Conservation (phyloP, 2,329 filamentous ascomycete genomes). For the Xylaria multiplex region DNA sequence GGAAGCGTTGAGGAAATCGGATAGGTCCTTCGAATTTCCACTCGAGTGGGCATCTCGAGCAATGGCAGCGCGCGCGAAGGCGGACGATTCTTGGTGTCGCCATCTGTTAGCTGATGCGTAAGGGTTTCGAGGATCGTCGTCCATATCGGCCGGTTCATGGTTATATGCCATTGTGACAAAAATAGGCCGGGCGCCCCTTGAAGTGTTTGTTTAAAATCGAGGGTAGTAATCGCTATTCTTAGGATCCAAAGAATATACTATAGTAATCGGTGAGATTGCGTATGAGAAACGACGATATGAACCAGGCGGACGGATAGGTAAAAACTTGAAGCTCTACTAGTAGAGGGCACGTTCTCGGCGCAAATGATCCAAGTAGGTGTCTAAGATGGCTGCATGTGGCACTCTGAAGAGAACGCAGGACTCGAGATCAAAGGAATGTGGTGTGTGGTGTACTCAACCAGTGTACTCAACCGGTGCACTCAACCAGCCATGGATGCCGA, state of each 20-base stretch:
- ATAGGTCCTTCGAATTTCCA: constrained; percentile 61
- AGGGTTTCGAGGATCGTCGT: constrained; percentile 57
- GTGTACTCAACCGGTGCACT: too few relatives aligned
- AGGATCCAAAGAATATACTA: background rate
- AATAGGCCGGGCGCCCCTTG: background rate
- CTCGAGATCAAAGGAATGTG: constrained; percentile 6
- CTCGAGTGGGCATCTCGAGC: constrained; percentile 56
- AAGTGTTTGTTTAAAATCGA: background rate
- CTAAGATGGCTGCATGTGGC: too few relatives aligned
- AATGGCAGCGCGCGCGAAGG: constrained; percentile 61
- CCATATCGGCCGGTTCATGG: constrained; percentile 44
- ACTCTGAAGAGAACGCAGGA: background rate
- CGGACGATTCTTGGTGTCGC: constrained; percentile 71
- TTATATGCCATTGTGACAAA: constrained; percentile 39
- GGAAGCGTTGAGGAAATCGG: constrained; percentile 65
- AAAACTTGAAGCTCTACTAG: constrained; percentile 5
- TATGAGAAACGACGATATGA: constrained; percentile 6
- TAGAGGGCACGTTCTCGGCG: constrained; percentile 15
- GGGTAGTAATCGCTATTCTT: background rate
- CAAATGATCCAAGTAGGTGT: background rate
- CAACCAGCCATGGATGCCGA: background rate
- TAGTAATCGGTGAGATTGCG: constrained; percentile 1
- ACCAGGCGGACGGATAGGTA: background rate
- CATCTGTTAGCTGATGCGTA: constrained; percentile 67
- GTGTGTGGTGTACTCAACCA: too few relatives aligned